Evolutionary conservation across 2,329 filamentous ascomycete genomes (phyloP).

Genomic region (Xylaria arbuscula): DNA sequence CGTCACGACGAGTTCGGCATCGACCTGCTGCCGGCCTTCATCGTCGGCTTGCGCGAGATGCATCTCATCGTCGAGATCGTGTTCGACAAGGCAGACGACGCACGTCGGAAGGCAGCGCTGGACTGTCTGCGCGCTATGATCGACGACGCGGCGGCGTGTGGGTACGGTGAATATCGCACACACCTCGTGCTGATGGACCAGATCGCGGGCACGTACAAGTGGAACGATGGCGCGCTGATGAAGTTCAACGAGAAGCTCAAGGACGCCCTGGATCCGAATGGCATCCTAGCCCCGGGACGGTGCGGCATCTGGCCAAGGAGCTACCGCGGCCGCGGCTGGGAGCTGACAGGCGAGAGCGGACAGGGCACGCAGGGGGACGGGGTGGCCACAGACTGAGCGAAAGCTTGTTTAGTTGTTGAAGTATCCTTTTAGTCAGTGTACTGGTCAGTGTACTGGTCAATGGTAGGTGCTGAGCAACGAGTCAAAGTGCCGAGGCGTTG

Average conservation of each 20-base stretch:
- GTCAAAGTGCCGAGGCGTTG: too few relatives aligned
- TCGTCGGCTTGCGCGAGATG: constrained; percentile 57
- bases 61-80: constrained; percentile 54
- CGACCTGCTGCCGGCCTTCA: constrained; percentile 56
- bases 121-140: constrained; percentile 49
- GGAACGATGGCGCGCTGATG: constrained; percentile 55
- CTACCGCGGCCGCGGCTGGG: constrained; percentile 52
- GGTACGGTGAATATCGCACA: constrained; percentile 59
- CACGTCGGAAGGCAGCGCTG: constrained; percentile 43
- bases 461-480: too few relatives aligned
- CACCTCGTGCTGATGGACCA: constrained; percentile 60
- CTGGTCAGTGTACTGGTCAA: too few relatives aligned
- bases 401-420: neutral
- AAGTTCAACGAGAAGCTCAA: constrained; percentile 56
- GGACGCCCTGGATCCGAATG: constrained; percentile 56
- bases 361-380: constrained; percentile 49
- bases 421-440: too few relatives aligned
- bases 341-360: constrained; percentile 51
- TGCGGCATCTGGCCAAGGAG: constrained; percentile 50
- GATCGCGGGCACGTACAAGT: constrained; percentile 56
- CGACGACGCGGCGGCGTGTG: constrained; percentile 53
- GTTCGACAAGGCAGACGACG: constrained; percentile 47
- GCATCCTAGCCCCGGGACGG: constrained; percentile 50
- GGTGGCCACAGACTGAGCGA: constrained; percentile 36
- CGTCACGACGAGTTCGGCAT: constrained; percentile 52